Base-by-base conservation (phyloP, 306 rosid genomes). In the Castanea crenata region DNA sequence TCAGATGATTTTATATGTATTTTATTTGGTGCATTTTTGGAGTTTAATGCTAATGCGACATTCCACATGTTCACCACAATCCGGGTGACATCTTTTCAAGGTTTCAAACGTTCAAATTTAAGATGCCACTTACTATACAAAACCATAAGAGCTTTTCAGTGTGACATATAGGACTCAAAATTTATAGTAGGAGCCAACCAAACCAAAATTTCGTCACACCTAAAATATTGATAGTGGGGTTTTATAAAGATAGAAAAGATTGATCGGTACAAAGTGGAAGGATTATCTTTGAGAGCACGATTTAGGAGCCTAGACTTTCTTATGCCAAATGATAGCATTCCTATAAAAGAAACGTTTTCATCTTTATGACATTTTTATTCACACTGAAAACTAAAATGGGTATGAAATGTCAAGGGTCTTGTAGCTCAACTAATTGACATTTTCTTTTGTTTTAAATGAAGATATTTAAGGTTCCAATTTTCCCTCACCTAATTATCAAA, bases 61-160 rank as follows among this genome's bases (percentile, higher is more conserved):
- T 77, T 54, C 73, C 76, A 79, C 83, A 12, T 91, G 85, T 84
- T 88, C 90, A 85, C 83, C 76, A 59, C 69, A 49, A 20, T 74
- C 38, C 64, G 57, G 59, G 74, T 64, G 52, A 79, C 61, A 51
- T 73, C 63, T 41, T 70, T 78, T 69, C 52, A 49, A 57, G 54
- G 73, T 68, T 57, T 74, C 57, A 54, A 61, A 44, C 57, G 64
- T 61, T 64, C 54, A 58, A 77, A 63, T 44, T 59, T 73, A 72
- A 54, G 64, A 38, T 61, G 58, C 46, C 29, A 61, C 13, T 35
- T 20, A 74, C 31, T 74, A 8, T 8, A 41, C 58, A 46, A 71
- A 62, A 25, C 55, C 23, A 10, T 21, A 58, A 58, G 65, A 9
- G 13, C 65, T 59, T 59, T 59, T 21, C 65, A 59, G 65, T 59